Conservation (phyloP, 768 basidiomycete genomes). For the Hirschioporus abietinus region DNA sequence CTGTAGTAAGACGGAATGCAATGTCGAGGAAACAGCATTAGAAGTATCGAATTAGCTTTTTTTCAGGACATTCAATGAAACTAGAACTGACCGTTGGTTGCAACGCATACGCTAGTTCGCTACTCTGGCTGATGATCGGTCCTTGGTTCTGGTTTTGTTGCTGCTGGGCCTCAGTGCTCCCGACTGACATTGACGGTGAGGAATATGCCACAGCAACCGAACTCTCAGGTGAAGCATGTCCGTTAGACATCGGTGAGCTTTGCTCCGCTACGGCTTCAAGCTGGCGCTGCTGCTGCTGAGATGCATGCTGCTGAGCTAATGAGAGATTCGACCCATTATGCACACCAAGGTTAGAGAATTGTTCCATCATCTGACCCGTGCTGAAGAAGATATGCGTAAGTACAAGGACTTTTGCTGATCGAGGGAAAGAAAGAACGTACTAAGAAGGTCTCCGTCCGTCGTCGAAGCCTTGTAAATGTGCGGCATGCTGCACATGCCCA, state of each 20-base stretch:
- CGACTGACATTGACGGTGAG: constrained; percentile 2
- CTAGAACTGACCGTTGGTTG: not conserved
- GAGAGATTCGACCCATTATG: constrained; percentile 1
- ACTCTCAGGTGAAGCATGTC: not conserved
- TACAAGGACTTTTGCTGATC: not conserved
- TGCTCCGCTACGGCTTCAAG: not conserved
- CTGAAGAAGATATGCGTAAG: not conserved
- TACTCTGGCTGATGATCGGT: not conserved
- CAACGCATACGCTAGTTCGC: not conserved
- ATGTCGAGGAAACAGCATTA: not conserved
- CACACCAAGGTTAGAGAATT: constrained; percentile 1
- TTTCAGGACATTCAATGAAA: not conserved
- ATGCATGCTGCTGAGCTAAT: not conserved
- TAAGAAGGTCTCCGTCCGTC: not conserved
- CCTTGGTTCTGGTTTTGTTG: constrained; percentile 1
- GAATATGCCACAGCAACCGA: not conserved
- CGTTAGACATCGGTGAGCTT: not conserved
- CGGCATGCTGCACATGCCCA: not conserved
- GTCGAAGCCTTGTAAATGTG: not conserved
- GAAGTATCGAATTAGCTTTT: not conserved
- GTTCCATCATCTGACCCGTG: not conserved
- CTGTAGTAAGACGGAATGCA: not conserved
- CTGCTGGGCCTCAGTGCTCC: not conserved
- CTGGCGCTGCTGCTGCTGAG: constrained; percentile 1
- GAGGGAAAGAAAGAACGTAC: not conserved